Evolutionary conservation across 768 basidiomycete species (phyloP).

Genomic region (Xanthoconium stramineum): DNA sequence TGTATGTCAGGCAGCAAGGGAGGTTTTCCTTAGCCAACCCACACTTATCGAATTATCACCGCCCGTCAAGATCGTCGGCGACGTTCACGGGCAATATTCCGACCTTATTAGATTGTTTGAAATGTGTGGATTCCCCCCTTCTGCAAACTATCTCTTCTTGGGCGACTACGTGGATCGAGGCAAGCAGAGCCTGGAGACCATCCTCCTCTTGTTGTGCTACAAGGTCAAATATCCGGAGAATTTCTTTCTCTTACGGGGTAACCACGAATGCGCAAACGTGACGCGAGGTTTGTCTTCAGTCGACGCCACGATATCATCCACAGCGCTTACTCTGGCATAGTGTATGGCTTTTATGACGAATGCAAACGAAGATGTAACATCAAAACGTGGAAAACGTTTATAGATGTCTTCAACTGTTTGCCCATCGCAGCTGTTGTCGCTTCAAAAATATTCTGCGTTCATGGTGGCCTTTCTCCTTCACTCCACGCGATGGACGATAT

Average conservation of each 20-base stretch:
- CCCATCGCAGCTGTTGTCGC: slow-evolving; percentile 99
- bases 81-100: slow-evolving; percentile 98
- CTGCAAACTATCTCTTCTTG: slow-evolving; percentile 96
- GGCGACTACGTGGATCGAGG: slow-evolving; percentile 99
- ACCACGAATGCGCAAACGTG: slow-evolving; percentile 99
- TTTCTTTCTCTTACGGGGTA: slow-evolving; percentile 96
- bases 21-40: slow-evolving; percentile 94
- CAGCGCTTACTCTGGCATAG: slow-evolving; percentile 40
- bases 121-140: slow-evolving; percentile 99
- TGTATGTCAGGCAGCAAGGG: slow-evolving; percentile 92
- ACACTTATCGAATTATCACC: slow-evolving; percentile 96
- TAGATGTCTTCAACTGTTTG: slow-evolving; percentile 99
- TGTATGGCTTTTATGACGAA: slow-evolving; percentile 99
- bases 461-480: slow-evolving; percentile 91
- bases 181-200: slow-evolving; percentile 97
- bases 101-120: slow-evolving; percentile 98
- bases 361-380: slow-evolving; percentile 99
- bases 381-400: slow-evolving; percentile 99
- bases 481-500: slow-evolving; percentile 98
- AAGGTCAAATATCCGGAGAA: slow-evolving; percentile 99
- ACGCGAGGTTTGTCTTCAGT: slow-evolving; percentile 73
- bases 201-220: slow-evolving; percentile 94
- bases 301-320: slow-evolving; percentile 12
- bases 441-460: slow-evolving; percentile 99
- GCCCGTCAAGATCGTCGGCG: slow-evolving; percentile 98